Conservation (phyloP, 305 asterid species). For the Coffea humblotiana region DNA sequence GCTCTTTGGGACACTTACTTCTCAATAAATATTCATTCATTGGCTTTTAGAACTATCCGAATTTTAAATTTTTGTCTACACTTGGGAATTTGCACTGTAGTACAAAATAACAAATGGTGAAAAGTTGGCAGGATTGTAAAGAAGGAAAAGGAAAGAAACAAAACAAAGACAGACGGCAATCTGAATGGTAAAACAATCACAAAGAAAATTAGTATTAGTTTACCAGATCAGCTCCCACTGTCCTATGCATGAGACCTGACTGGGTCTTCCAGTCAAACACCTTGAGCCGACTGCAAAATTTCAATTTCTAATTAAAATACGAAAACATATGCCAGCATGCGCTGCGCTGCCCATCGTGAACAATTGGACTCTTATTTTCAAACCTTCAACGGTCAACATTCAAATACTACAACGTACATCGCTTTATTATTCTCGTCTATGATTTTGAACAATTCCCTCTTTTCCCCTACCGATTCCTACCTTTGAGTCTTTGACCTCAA, state of each 20-base stretch:
- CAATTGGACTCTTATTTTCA: slow-evolving; percentile 35
- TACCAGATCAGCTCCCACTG: background rate
- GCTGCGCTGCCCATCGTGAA: slow-evolving; percentile 19
- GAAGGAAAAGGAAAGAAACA: background rate
- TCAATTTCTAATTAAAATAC: background rate
- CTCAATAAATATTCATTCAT: too few relatives aligned
- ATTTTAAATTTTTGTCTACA: too few relatives aligned
- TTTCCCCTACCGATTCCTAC: slow-evolving; percentile 24
- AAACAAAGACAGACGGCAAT: background rate
- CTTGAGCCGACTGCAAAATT: slow-evolving; percentile 16
- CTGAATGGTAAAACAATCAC: background rate
- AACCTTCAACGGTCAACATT: slow-evolving; percentile 77
- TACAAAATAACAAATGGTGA: background rate
- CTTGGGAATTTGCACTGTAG: too few relatives aligned
- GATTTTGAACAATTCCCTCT: slow-evolving; percentile 47
- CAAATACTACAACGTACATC: slow-evolving; percentile 34
- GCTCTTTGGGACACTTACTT: too few relatives aligned
- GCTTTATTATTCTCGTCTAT: slow-evolving; percentile 12
- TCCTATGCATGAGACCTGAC: slow-evolving; percentile 22
- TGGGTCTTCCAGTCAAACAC: slow-evolving; percentile 44
- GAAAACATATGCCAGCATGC: background rate
- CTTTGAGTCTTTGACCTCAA: slow-evolving; percentile 24
- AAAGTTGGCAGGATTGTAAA: background rate
- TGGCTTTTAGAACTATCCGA: too few relatives aligned
- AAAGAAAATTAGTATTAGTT: background rate